Base-by-base conservation (phyloP, 2,329 filamentous ascomycete species). In the Monosporascus sp. region DNA sequence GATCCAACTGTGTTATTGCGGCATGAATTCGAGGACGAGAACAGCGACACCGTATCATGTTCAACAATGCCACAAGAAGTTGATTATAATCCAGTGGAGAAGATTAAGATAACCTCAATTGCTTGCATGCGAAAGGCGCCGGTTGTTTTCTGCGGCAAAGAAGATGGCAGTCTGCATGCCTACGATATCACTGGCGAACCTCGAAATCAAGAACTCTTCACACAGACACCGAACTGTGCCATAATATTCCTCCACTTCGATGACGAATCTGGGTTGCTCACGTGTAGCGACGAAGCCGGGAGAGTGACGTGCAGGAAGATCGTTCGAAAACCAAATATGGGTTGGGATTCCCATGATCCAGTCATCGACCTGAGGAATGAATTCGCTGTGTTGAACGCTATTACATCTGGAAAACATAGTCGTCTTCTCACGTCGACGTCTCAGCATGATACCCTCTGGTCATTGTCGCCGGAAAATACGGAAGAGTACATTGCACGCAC, bases 1-100 rank as follows among this genome's bases (percentile, higher is more conserved):
- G 57, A 61, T 8, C 63, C 64, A 0, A 48, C 60, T 2, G 59
- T 62, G 14, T 58, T 66, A 1, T 55, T 61, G 6, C 50, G 60
- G 3, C 51, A 55, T 1, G 59, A 61, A 8, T 41, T 5, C 16
- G 58, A 60, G 0, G 58, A 63, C 1, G 56, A 59, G 5, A 53
- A 47, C 26, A 61, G 56, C 17, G 57, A 59, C 40, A 57, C 55
- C 1, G 34, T 56, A 2, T 59, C 56, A 0, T 26, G 36, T 5
- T 50, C 57, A 0, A 57, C 51, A 2, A 38, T 41, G 1, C 54
- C 55, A 1, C 51, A 43, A 9, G 57, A 62, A 8, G 7, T 59
- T 2, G 47, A 56, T 16, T 59, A 59, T 4, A n/a, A 43, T 0
- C 11, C 51, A 6, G 47, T 5, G 2, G 48, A 57, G 8, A 44